Base-by-base conservation (phyloP, 2,329 filamentous ascomycete species). In the Clathrospora elynae region DNA sequence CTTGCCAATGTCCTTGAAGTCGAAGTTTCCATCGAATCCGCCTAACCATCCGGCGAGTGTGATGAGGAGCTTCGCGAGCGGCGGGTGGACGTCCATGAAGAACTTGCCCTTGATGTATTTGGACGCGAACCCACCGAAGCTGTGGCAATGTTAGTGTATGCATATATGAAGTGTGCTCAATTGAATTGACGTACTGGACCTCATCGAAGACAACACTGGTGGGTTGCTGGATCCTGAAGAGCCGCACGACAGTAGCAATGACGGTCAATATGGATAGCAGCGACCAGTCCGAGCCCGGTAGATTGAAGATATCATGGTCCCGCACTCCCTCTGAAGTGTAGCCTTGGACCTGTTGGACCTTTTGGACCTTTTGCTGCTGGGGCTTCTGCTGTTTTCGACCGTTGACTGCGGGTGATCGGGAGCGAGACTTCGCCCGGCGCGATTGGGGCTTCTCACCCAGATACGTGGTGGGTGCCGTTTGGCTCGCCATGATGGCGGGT, bases 61-160 rank as follows among this genome's bases (percentile, higher is more conserved):
- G 64, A 99, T 92, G 58, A 99, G 84, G 68, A 99, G 83, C 78
- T 99, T 99, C 56, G 93, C 93, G 48, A 99, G 80, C 31, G 93
- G 93, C 20, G 93, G 93, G 70, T 99, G 93, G n/a, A 99, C 93
- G 70, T 99, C 93, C 93, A 99, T 99, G 73, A 99, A 99, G 81
- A 99, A 99, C 70, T 81, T 87, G 66, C 93, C 93, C 79, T 99
- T 97, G 80, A 99, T 97, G 73, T 99, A 99, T 74, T 99, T 99
- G 61, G 88, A 90, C 55, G 93, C 93, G 70, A 99, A 99, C 34
- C 93, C 93, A 71, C 93, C 93, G 71, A 99, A 99, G 75, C 90
- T 96, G 64, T 33, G 11, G 28, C 29, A 10, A 16, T 35, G 49
- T 68, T 36, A 70, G 67, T 39, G 39, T 36, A 25, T 24, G 19